These are phyloP conservation scores for Epicoccum sorghinum DNA, from an alignment of 2,329 filamentous ascomycete genomes.

Conservation along the genomic window DNA sequence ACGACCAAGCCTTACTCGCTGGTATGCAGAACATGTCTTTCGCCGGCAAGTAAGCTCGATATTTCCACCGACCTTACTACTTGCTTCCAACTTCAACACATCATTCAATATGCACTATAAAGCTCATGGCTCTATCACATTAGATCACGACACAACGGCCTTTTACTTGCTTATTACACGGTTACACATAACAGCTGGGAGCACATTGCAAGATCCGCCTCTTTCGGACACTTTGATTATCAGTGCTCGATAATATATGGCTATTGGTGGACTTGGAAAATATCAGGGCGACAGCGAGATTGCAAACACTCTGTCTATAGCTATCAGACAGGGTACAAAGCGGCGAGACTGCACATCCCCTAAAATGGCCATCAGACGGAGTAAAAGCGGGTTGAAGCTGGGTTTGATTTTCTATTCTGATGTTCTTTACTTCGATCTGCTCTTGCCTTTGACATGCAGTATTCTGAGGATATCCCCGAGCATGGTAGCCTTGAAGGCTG, in stretches of 20 bases:
- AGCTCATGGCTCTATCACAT: background rate
- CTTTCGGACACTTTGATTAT: background rate
- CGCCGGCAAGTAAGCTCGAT: conserved; percentile 21
- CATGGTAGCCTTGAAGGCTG: background rate
- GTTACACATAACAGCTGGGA: background rate
- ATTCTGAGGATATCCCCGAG: background rate
- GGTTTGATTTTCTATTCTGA: background rate
- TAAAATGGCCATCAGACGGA: background rate
- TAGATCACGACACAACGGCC: conserved; percentile 11
- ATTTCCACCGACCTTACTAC: too few relatives aligned
- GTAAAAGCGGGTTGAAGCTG: too few relatives aligned
- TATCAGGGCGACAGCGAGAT: background rate
- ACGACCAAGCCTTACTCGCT: conserved; percentile 21
- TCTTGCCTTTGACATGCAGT: conserved; percentile 1
- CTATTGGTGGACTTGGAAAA: background rate
- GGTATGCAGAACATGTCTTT: conserved; percentile 39
- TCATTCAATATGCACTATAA: background rate
- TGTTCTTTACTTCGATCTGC: background rate
- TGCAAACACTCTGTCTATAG: background rate
- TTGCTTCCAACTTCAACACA: background rate
- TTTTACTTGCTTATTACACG: background rate
- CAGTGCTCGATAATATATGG: background rate
- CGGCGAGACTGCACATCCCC: background rate
- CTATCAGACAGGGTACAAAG: background rate
- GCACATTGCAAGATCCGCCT: background rate